Conservation (phyloP, 208 protist genomes). For the Spongospora subterranea region DNA sequence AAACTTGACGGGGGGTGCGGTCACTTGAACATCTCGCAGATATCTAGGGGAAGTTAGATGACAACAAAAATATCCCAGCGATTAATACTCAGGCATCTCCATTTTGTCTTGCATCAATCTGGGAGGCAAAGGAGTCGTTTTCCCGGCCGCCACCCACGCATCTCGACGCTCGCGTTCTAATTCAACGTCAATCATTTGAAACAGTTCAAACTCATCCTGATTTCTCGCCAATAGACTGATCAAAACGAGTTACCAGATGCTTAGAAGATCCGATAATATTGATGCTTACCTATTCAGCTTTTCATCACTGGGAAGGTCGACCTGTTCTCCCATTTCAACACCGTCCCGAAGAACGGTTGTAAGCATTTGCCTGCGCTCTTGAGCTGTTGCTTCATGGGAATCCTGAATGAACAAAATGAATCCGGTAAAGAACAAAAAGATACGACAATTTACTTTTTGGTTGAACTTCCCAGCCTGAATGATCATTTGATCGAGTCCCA, state of each 20-base stretch:
- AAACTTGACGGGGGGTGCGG: neutral
- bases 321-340: conserved; percentile 50
- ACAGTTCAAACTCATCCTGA: conserved; percentile 20
- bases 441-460: neutral
- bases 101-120: conserved; percentile 12
- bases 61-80: neutral
- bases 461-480: conserved; percentile 52
- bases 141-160: neutral
- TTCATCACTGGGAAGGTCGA: conserved; percentile 22
- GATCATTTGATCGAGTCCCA: conserved; percentile 52
- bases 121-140: neutral
- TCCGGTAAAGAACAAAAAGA: too few relatives aligned
- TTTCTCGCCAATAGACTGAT: conserved; percentile 6
- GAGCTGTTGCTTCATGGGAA: conserved; percentile 33
- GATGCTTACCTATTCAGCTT: neutral
- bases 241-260: neutral
- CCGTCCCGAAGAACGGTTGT: conserved; percentile 33
- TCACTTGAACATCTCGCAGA: neutral
- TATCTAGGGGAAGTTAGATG: neutral
- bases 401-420: neutral
- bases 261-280: neutral
- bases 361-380: conserved; percentile 17
- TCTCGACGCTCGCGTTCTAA: neutral
- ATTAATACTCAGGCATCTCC: neutral
- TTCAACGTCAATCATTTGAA: conserved; percentile 38